phyloP scores from a whole-genome alignment of 2,329 filamentous ascomycete species.

The Alternaria gaisen region DNA sequence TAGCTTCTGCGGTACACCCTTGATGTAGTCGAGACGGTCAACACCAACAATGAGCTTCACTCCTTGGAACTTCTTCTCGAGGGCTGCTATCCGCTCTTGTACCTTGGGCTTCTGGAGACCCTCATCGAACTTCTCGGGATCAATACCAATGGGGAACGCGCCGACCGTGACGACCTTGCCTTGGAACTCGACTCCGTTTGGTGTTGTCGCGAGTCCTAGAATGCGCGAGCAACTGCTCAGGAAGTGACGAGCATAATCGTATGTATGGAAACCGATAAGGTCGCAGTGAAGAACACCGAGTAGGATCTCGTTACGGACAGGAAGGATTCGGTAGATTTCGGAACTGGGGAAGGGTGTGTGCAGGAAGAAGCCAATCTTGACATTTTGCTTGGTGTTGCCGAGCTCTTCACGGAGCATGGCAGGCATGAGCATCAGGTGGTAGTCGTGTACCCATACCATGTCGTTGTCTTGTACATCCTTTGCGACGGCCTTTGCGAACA shows the following conservation, averaged over 20 bases:
- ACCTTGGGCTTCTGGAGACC: slow-evolving; percentile 86
- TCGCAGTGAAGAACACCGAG: slow-evolving; percentile 91
- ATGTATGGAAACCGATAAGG: slow-evolving; percentile 96
- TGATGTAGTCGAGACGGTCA: slow-evolving; percentile 97
- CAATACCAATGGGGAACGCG: slow-evolving; percentile 97
- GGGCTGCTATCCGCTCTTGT: slow-evolving; percentile 82
- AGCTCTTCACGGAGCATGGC: slow-evolving; percentile 94
- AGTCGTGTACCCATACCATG: slow-evolving; percentile 97
- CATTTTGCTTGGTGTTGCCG: slow-evolving; percentile 80
- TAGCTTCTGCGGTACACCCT: slow-evolving; percentile 96
- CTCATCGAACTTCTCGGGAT: slow-evolving; percentile 94
- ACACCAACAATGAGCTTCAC: slow-evolving; percentile 97
- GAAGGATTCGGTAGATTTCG: slow-evolving; percentile 95
- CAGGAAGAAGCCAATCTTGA: slow-evolving; percentile 98
- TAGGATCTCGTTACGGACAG: slow-evolving; percentile 88
- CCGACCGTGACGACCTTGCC: slow-evolving; percentile 90
- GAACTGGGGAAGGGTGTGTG: slow-evolving; percentile 97
- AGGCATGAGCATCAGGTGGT: slow-evolving; percentile 96
- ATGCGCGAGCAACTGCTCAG: slow-evolving; percentile 96
- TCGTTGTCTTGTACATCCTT: slow-evolving; percentile 92
- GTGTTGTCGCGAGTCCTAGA: slow-evolving; percentile 80
- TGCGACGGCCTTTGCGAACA: slow-evolving; percentile 88
- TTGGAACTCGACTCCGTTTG: slow-evolving; percentile 91
- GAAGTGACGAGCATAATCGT: slow-evolving; percentile 98
- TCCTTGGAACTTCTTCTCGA: slow-evolving; percentile 91